phyloP scores from a whole-genome alignment of 306 rosid genomes.

The Trichosanthes cucumerina region DNA sequence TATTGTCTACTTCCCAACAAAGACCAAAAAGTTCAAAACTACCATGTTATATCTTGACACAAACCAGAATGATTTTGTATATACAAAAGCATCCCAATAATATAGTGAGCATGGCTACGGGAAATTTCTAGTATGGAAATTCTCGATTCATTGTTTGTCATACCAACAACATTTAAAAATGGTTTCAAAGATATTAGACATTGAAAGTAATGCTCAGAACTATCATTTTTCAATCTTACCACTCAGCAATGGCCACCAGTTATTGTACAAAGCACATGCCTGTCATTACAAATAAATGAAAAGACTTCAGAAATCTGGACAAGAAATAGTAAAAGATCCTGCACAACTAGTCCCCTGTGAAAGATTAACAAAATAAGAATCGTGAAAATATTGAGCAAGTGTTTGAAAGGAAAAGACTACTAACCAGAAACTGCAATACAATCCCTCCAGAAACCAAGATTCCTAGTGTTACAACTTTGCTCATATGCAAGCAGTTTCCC shows the following conservation, averaged over 20 bases:
- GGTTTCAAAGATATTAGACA: neutral
- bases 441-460: conserved; percentile 78
- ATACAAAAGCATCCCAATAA: neutral
- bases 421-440: conserved; percentile 74
- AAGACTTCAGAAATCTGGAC: neutral
- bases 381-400: neutral
- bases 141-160: no score
- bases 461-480: conserved; percentile 64
- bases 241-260: conserved; percentile 97
- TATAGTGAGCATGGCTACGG: neutral
- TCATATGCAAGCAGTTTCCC: conserved; percentile 48
- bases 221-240: conserved; percentile 27
- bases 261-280: conserved; percentile 88
- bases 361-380: neutral
- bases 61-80: neutral
- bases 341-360: neutral
- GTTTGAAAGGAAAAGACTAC: conserved; percentile 16
- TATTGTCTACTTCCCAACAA: neutral
- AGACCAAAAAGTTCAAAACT: neutral
- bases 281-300: conserved; percentile 28
- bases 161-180: no score
- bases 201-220: neutral
- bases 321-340: neutral
- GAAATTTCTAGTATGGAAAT: no score
- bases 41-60: neutral